phyloP scores from a whole-genome alignment of 2,329 filamentous ascomycete species.

The Ceratocystis eucalypticola region DNA sequence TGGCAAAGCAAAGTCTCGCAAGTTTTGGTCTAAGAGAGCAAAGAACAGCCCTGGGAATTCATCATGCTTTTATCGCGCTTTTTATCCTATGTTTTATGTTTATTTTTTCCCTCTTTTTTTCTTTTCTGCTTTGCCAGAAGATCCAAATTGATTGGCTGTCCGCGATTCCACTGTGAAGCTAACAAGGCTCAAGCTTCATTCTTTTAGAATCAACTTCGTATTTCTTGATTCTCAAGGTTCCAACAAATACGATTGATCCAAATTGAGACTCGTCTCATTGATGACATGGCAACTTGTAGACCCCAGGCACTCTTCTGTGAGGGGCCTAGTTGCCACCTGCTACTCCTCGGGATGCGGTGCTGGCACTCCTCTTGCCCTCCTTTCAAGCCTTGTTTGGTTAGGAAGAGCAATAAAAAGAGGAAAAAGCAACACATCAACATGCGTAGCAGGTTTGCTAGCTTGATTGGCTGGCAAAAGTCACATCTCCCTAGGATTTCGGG shows the following conservation, averaged over 20 bases:
- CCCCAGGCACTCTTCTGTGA: neutral
- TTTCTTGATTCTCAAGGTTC: neutral
- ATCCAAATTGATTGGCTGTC: neutral
- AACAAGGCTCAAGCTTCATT: neutral
- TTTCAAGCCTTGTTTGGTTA: neutral
- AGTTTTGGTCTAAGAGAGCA: neutral
- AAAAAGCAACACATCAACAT: neutral
- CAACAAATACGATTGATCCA: neutral
- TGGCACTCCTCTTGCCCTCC: neutral
- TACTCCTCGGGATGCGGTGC: neutral
- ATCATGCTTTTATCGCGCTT: neutral
- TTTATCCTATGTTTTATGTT: neutral
- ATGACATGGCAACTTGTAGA: neutral
- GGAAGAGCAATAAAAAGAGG: neutral
- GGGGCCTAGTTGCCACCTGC: neutral
- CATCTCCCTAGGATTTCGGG: neutral
- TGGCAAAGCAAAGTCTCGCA: neutral
- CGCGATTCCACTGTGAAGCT: neutral
- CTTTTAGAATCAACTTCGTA: neutral
- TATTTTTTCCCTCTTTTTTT: neutral
- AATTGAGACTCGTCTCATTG: neutral
- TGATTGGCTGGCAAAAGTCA: neutral
- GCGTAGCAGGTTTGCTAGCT: neutral
- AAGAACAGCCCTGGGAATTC: neutral
- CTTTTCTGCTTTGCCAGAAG: neutral